Evolutionary conservation across 208 protist genomes (phyloP), one percentile per base, ranked within the genome.

Genomic region (Tritrichomonas musculus): DNA sequence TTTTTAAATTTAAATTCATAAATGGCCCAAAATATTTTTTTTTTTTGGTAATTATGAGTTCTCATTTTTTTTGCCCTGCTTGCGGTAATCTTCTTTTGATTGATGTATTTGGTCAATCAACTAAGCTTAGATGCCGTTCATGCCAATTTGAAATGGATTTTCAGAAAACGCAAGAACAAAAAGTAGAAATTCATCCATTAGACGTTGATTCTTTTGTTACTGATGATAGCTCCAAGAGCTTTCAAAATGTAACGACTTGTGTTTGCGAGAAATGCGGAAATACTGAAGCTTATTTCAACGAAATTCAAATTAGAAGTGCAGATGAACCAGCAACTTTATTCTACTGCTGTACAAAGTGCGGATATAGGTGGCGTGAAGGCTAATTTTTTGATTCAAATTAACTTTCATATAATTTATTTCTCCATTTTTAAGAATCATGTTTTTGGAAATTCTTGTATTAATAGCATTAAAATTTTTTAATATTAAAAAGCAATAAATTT

Each of bases 241-340:
- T 88, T 47, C 13, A 53, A n/a, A 88, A 88, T 17, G 57, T 33
- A 36, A 88, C 77, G 17, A 14, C 44, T 14, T 44, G 41, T 27
- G 57, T 20, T 57, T 88, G 77, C 30, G 77, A 88, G n/a, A 88
- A 88, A 39, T 88, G 77, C 39, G 77, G 77, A 57, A 25, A 88
- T 50, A 88, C 9, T 22, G 77, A 88, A 88, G 77, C 77, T 33
- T 88, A 53, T 36, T 88, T 88, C 77, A 88, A 20, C 17, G 77
- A 88, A 88, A 57, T 88, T 36, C 77, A 88, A 88, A 88, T 88
- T 47, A 88, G 77, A 88, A 53, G 41, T 88, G 77, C 77, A 33
- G 77, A 88, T 88, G 77, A 88, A 88, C 77, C 77, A 39, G 77
- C 77, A 20, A 88, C 77, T 57, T 30, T 88, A 3, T 88, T 88